These are phyloP conservation scores for Myochromella boudieri DNA, from an alignment of 768 basidiomycete species.

Conservation along the genomic window DNA sequence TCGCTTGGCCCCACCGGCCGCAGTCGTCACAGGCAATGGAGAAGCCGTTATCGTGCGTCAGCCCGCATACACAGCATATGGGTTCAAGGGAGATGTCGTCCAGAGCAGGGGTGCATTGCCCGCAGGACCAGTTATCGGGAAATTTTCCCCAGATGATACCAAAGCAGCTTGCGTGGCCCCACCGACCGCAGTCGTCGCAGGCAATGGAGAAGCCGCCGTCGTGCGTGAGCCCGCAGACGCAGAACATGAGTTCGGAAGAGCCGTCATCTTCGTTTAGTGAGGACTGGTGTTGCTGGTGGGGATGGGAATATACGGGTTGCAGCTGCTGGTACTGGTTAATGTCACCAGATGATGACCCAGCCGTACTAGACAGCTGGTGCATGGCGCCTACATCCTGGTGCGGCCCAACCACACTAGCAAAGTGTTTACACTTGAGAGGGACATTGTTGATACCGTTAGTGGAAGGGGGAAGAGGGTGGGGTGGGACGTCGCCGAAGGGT, in stretches of 20 bases:
- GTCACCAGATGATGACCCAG: conserved; percentile 32
- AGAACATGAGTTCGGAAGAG: conserved; percentile 48
- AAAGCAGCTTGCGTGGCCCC: conserved; percentile 82
- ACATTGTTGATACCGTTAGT: too few species aligned
- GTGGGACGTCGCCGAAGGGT: conserved; percentile 7
- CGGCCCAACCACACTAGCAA: too few species aligned
- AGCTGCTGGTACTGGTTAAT: conserved; percentile 11
- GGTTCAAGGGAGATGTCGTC: conserved; percentile 34
- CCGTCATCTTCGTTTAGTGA: conserved; percentile 6
- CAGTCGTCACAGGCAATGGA: conserved; percentile 80
- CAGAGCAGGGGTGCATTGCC: too few species aligned
- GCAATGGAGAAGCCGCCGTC: conserved; percentile 82
- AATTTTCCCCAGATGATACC: conserved; percentile 55
- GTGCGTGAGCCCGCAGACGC: conserved; percentile 66
- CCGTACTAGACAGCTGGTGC: too few species aligned
- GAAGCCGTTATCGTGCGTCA: conserved; percentile 71
- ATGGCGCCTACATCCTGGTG: too few species aligned
- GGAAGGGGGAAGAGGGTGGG: background rate
- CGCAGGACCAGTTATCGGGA: conserved; percentile 79
- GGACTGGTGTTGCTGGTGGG: background rate
- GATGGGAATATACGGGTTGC: background rate
- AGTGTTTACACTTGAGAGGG: conserved; percentile 13
- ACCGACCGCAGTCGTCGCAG: conserved; percentile 73
- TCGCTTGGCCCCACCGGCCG: conserved; percentile 75
- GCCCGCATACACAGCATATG: conserved; percentile 70